These are phyloP conservation scores for Crassisporium funariophilum DNA, from an alignment of 768 basidiomycete genomes.

Conservation along the genomic window DNA sequence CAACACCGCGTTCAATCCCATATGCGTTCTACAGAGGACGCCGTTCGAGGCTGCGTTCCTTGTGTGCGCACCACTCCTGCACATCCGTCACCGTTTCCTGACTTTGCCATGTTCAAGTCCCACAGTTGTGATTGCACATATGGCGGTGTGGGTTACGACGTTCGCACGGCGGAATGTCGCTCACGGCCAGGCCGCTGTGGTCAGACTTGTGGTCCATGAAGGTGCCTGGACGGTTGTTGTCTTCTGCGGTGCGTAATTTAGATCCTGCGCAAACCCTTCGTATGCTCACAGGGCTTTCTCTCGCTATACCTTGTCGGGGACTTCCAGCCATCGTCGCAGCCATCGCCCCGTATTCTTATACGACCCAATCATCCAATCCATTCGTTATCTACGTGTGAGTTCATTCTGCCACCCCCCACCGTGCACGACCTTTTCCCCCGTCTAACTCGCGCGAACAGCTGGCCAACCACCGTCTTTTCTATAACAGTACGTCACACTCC, in stretches of 20 bases:
- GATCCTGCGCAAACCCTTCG: background rate
- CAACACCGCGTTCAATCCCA: background rate
- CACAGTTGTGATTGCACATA: background rate
- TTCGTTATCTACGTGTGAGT: slow-evolving; percentile 1
- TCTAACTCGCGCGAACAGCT: background rate
- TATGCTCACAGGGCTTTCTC: no score
- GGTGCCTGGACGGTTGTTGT: background rate
- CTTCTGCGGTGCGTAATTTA: background rate
- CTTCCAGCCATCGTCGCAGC: background rate
- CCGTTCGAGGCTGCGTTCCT: background rate
- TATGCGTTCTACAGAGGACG: background rate
- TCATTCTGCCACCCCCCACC: no score
- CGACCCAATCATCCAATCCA: background rate
- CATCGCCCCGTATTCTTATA: slow-evolving; percentile 1
- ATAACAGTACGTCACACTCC: background rate
- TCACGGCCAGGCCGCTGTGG: slow-evolving; percentile 1
- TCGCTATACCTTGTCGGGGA: no score
- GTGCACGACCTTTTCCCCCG: background rate
- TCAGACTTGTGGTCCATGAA: slow-evolving; percentile 1
- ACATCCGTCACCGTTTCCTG: background rate
- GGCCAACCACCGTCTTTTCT: background rate
- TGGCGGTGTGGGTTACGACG: background rate
- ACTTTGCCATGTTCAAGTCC: background rate
- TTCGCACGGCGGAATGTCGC: slow-evolving; percentile 1
- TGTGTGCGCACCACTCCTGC: background rate